phyloP scores from a whole-genome alignment of 2,329 filamentous ascomycete species.

The Trichoderma lentiforme region DNA sequence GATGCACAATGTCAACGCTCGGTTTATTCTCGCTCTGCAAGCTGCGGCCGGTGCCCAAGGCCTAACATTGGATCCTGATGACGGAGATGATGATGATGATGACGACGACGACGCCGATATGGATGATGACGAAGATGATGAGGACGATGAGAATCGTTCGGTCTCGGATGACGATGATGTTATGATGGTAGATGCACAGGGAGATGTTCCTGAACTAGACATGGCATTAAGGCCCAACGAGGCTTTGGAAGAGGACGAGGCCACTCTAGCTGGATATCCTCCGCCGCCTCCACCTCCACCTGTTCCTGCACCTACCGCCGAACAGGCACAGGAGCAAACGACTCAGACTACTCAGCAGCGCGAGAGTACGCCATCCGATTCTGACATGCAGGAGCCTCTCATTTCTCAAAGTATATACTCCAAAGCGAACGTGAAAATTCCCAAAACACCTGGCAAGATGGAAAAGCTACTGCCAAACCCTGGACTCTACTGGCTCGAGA shows the following conservation, averaged over 20 bases:
- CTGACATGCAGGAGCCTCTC: constrained; percentile 63
- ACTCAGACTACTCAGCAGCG: constrained; percentile 44
- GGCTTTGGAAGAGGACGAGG: constrained; percentile 71
- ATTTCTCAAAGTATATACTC: constrained; percentile 60
- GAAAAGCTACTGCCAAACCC: constrained; percentile 55
- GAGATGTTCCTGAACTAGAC: constrained; percentile 42
- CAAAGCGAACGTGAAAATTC: constrained; percentile 68
- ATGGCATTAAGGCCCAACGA: constrained; percentile 55
- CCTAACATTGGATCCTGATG: constrained; percentile 29
- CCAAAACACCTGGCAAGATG: constrained; percentile 70
- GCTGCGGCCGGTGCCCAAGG: constrained; percentile 30
- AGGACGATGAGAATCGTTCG: constrained; percentile 43
- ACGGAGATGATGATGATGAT: constrained; percentile 30
- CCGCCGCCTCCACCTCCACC: constrained; percentile 63
- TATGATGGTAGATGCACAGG: constrained; percentile 54
- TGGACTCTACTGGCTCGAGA: constrained; percentile 82
- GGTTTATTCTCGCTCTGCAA: constrained; percentile 38
- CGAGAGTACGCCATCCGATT: constrained; percentile 67
- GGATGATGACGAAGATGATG: constrained; percentile 48
- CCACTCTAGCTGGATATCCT: constrained; percentile 71
- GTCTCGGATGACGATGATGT: constrained; percentile 49
- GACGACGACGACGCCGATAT: constrained; percentile 31
- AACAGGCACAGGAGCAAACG: not conserved
- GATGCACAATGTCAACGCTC: constrained; percentile 34
- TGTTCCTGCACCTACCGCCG: constrained; percentile 32